phyloP scores from a whole-genome alignment of 805 yeast genomes.

The Candida lessepsii region DNA sequence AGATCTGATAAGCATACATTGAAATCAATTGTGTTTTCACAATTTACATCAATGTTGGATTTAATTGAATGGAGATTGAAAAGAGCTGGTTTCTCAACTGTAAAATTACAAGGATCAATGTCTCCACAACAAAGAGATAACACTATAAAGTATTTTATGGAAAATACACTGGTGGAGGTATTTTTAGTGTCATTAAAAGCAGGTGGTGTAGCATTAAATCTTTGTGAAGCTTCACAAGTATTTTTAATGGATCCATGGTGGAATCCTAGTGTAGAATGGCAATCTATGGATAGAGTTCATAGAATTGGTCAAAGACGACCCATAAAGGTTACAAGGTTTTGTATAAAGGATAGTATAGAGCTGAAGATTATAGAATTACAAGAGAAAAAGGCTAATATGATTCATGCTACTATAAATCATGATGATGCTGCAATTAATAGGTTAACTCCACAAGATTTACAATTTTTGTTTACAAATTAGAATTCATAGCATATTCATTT shows the following conservation, averaged over 20 bases:
- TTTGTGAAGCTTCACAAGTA: conserved; percentile 97
- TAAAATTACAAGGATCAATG: conserved; percentile 94
- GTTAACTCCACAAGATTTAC: conserved; percentile 90
- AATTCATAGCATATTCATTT: too few species aligned
- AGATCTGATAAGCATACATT: conserved; percentile 86
- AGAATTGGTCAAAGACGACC: conserved; percentile 96
- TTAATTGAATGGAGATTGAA: conserved; percentile 93
- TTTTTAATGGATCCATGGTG: conserved; percentile 98
- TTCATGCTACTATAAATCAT: conserved; percentile 90
- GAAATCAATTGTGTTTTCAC: conserved; percentile 95
- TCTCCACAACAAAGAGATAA: conserved; percentile 93
- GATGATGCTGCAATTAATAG: conserved; percentile 89
- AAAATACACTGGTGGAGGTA: conserved; percentile 87
- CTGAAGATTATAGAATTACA: conserved; percentile 93
- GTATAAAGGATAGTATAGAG: conserved; percentile 96
- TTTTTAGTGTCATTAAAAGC: conserved; percentile 94
- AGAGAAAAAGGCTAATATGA: conserved; percentile 97
- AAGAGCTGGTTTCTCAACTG: conserved; percentile 93
- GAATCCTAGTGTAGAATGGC: conserved; percentile 99
- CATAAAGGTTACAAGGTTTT: conserved; percentile 84
- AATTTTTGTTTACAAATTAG: conserved; percentile 85
- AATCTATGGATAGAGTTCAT: conserved; percentile 96
- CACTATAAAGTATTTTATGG: conserved; percentile 89
- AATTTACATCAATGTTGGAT: conserved; percentile 95
- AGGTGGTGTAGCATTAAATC: conserved; percentile 96